These are phyloP conservation scores for Vitis labrusca DNA, from an alignment of 164 flowering plant species.

Conservation along the genomic window DNA sequence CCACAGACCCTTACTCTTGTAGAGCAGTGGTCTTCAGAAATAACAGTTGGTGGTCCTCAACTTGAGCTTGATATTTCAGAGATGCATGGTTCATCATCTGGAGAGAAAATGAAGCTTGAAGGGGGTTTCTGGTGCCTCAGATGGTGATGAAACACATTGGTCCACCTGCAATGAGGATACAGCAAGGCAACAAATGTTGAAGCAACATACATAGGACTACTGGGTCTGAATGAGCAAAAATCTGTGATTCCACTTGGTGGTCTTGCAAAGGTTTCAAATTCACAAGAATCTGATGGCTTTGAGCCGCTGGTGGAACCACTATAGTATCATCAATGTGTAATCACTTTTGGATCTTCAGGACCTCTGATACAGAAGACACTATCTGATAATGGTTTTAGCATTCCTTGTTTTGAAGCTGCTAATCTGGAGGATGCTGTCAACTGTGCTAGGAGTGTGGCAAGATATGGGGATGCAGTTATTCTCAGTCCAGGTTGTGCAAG, in stretches of 20 bases:
- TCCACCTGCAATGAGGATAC: too few species aligned
- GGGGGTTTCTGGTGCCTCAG: constrained; percentile 4
- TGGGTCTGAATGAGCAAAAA: constrained; percentile 38
- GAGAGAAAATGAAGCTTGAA: constrained; percentile 19
- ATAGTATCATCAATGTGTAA: too few species aligned
- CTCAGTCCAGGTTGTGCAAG: constrained; percentile 41
- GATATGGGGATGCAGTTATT: constrained; percentile 31
- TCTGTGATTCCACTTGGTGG: constrained; percentile 49
- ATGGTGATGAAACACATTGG: too few species aligned
- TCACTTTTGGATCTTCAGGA: constrained; percentile 40
- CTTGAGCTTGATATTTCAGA: constrained; percentile 25
- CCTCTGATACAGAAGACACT: constrained; percentile 32
- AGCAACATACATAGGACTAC: constrained; percentile 40
- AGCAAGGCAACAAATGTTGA: too few species aligned
- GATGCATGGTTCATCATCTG: constrained; percentile 15
- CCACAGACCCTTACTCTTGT: constrained; percentile 13
- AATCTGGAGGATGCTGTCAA: constrained; percentile 36
- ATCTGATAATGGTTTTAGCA: constrained; percentile 29
- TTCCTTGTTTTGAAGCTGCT: constrained; percentile 35
- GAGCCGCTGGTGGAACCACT: too few species aligned
- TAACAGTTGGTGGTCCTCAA: constrained; percentile 17
- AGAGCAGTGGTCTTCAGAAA: constrained; percentile 21
- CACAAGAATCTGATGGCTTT: too few species aligned
- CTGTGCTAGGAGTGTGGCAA: constrained; percentile 34
- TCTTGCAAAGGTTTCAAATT: constrained; percentile 37